These are phyloP conservation scores for Lolium rigidum DNA, from an alignment of 176 grass and related monocot species.

Conservation along the genomic window DNA sequence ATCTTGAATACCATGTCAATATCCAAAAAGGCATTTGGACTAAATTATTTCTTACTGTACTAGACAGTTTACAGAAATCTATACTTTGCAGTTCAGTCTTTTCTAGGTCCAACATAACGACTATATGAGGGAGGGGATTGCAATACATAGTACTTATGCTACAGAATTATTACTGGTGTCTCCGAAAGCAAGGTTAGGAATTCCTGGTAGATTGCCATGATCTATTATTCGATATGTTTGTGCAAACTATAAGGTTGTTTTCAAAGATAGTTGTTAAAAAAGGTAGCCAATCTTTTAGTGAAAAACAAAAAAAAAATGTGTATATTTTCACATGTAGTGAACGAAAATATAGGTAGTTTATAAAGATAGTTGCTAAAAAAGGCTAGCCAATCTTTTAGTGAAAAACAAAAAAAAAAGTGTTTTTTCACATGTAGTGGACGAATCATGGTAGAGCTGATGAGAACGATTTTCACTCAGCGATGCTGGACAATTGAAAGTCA, in stretches of 20 bases:
- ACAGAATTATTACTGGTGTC: neutral
- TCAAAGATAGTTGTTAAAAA: slow-evolving; percentile 10
- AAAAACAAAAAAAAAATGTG: neutral
- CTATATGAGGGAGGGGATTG: too few species aligned
- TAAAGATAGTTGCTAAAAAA: neutral
- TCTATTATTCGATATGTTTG: slow-evolving; percentile 12
- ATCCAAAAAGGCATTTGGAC: slow-evolving; percentile 20
- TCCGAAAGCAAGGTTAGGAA: slow-evolving; percentile 8
- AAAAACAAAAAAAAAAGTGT: neutral
- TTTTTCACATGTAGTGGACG: slow-evolving; percentile 22
- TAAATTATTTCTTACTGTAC: neutral
- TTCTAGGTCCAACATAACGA: too few species aligned
- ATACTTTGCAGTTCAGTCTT: too few species aligned
- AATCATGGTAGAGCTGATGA: neutral
- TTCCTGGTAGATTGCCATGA: slow-evolving; percentile 27
- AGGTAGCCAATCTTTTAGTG: slow-evolving; percentile 21
- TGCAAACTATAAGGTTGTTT: slow-evolving; percentile 10
- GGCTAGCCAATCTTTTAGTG: slow-evolving; percentile 17
- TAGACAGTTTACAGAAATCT: too few species aligned
- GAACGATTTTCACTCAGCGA: slow-evolving; percentile 15
- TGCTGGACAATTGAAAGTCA: slow-evolving; percentile 11
- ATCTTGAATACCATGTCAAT: neutral
- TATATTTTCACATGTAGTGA: slow-evolving; percentile 18
- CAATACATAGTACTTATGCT: too few species aligned
- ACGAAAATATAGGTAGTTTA: slow-evolving; percentile 3